A percentile compares a stretch with the other conserved stretches of the same genome.
Conservation (phyloP, 2,329 filamentous ascomycete species). For the Colletotrichum viniferum region DNA sequence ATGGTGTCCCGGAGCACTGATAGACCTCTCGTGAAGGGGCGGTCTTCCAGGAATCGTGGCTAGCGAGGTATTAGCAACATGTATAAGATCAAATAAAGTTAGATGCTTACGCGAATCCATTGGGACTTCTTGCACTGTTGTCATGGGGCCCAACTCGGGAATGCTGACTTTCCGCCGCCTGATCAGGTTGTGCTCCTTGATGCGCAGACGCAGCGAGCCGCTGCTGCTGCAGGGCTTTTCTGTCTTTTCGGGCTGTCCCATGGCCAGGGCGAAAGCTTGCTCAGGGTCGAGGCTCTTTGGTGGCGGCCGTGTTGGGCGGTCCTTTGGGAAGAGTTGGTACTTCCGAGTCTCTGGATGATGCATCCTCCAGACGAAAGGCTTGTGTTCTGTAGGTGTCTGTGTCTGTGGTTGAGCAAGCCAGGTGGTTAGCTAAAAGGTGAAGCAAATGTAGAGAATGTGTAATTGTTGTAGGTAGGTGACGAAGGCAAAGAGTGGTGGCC, state of each 20-base stretch:
- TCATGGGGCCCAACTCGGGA: slow-evolving; percentile 70
- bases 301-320: slow-evolving; percentile 48
- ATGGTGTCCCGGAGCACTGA: slow-evolving; percentile 61
- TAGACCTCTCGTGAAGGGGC: slow-evolving; percentile 67
- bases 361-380: slow-evolving; percentile 63
- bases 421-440: slow-evolving; percentile 21
- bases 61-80: slow-evolving; percentile 32
- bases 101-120: slow-evolving; percentile 72
- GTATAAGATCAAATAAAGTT: neutral
- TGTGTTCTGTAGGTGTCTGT: slow-evolving; percentile 41
- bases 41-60: slow-evolving; percentile 72
- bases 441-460: slow-evolving; percentile 13
- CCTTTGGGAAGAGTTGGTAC: slow-evolving; percentile 65
- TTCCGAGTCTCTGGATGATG: slow-evolving; percentile 59
- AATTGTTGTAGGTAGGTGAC: neutral
- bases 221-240: slow-evolving; percentile 41
- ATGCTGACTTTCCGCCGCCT: slow-evolving; percentile 68
- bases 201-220: slow-evolving; percentile 52
- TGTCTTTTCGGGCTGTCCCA: slow-evolving; percentile 45
- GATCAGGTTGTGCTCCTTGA: slow-evolving; percentile 61
- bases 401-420: slow-evolving; percentile 20
- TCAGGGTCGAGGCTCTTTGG: slow-evolving; percentile 55
- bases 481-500: slow-evolving; percentile 24
- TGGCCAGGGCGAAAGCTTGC: slow-evolving; percentile 50
- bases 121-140: slow-evolving; percentile 67